Evolutionary conservation across 805 yeast species (phyloP).

Genomic region (Candida parachauliodes): DNA sequence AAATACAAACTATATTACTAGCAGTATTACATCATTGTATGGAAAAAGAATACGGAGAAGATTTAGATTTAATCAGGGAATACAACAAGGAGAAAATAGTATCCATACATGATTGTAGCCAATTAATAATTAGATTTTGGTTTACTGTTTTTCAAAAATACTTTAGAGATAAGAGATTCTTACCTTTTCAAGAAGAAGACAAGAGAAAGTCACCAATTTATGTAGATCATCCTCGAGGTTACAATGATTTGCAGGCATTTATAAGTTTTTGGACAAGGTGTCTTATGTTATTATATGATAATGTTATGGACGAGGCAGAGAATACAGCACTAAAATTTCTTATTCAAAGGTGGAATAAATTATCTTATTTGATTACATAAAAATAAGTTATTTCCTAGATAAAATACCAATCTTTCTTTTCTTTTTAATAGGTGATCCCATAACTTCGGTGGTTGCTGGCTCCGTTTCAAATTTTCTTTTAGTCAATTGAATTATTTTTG

Average conservation of each 20-base stretch:
- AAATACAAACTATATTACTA: slow-evolving; percentile 37
- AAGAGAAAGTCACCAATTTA: slow-evolving; percentile 16
- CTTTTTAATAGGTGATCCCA: slow-evolving; percentile 3
- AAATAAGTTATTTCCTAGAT: slow-evolving; percentile 1
- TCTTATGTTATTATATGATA: slow-evolving; percentile 40
- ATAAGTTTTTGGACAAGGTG: slow-evolving; percentile 51
- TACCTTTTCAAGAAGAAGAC: slow-evolving; percentile 18
- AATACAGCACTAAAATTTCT: slow-evolving; percentile 25
- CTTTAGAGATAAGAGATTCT: slow-evolving; percentile 23
- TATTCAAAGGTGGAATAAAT: slow-evolving; percentile 31
- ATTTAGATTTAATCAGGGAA: slow-evolving; percentile 44
- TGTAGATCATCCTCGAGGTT: slow-evolving; percentile 12
- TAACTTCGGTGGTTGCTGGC: not conserved
- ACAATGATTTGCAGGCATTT: slow-evolving; percentile 32
- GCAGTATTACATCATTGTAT: slow-evolving; percentile 51
- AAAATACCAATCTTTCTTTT: slow-evolving; percentile 8
- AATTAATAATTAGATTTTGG: slow-evolving; percentile 45
- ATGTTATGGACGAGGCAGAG: slow-evolving; percentile 23
- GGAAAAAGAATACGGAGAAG: slow-evolving; percentile 55
- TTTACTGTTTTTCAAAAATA: slow-evolving; percentile 55
- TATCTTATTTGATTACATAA: slow-evolving; percentile 3
- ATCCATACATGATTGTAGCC: slow-evolving; percentile 41
- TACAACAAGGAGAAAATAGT: slow-evolving; percentile 37
- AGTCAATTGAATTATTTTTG: slow-evolving; percentile 2
- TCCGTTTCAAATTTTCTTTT: slow-evolving; percentile 1